Conservation (phyloP, 345 rosid species). For the Linum trigynum region DNA sequence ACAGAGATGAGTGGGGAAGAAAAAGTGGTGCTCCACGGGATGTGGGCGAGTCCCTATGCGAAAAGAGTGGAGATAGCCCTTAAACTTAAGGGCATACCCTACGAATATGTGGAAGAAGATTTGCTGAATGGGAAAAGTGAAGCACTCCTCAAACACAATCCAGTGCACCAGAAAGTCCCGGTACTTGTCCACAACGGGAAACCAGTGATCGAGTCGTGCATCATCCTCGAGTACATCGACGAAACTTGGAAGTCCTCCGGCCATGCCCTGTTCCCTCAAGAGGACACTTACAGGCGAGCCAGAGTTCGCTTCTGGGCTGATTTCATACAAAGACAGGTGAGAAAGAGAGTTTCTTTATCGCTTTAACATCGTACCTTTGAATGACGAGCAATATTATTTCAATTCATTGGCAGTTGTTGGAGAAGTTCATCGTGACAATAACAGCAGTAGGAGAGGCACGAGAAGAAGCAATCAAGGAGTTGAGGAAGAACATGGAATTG, state of each 20-base stretch:
- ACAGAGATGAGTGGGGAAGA: too few relatives aligned
- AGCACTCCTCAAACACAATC: constrained; percentile 1
- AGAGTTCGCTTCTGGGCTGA: constrained; percentile 3
- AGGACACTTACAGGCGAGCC: constrained; percentile 7
- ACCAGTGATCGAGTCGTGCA: neutral
- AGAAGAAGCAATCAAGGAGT: neutral
- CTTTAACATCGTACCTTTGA: too few relatives aligned
- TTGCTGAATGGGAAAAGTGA: neutral
- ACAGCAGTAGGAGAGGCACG: neutral
- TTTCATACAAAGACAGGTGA: constrained; percentile 8
- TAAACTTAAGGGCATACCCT: constrained; percentile 8
- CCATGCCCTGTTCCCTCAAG: neutral
- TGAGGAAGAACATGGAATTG: neutral
- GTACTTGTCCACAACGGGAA: constrained; percentile 10
- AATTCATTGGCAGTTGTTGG: neutral
- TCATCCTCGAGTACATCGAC: constrained; percentile 10
- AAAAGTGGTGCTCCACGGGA: neutral
- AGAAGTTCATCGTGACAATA: neutral
- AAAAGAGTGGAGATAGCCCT: constrained; percentile 8
- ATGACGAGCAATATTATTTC: too few relatives aligned
- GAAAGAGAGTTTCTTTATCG: too few relatives aligned
- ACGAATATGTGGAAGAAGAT: constrained; percentile 8
- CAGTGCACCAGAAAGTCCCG: neutral
- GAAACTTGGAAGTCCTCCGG: constrained; percentile 1
- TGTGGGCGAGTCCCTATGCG: constrained; percentile 1